These are phyloP conservation scores for Sporobolomyces pararoseus DNA, from an alignment of 768 basidiomycete species.

Conservation along the genomic window DNA sequence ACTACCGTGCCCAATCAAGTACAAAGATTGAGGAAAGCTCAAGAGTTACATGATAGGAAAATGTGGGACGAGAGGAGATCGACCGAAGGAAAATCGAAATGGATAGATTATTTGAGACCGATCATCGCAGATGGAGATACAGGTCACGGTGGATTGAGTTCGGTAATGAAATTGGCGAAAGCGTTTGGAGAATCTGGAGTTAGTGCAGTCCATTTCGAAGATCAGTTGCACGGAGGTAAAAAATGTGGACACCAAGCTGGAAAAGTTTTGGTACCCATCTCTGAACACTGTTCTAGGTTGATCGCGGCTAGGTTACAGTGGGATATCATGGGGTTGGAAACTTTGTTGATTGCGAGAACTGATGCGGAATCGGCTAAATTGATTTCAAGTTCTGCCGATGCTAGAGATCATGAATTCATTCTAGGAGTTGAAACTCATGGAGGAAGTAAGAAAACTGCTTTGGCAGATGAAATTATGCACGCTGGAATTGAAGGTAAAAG, in stretches of 20 bases:
- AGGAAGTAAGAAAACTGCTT: conserved; percentile 47
- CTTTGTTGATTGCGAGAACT: conserved; percentile 85
- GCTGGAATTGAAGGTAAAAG: conserved; percentile 64
- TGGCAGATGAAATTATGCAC: conserved; percentile 66
- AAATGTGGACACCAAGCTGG: conserved; percentile 91
- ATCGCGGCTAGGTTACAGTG: conserved; percentile 83
- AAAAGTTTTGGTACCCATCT: conserved; percentile 86
- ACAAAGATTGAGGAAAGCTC: conserved; percentile 82
- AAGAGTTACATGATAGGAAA: conserved; percentile 87
- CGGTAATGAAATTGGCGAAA: conserved; percentile 91
- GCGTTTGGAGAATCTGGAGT: conserved; percentile 95
- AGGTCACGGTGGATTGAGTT: conserved; percentile 86
- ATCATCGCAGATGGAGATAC: conserved; percentile 95
- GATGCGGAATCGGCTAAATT: conserved; percentile 84
- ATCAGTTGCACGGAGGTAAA: conserved; percentile 90
- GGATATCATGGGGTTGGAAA: conserved; percentile 80
- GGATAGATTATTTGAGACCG: conserved; percentile 81
- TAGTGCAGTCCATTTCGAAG: conserved; percentile 85
- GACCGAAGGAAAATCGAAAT: conserved; percentile 65
- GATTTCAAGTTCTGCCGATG: conserved; percentile 76
- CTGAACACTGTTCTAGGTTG: conserved; percentile 78
- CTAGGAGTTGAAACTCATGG: conserved; percentile 50
- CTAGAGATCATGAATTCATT: conserved; percentile 65
- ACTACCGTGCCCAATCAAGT: conserved; percentile 96
- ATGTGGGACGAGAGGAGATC: conserved; percentile 78